A percentile compares a stretch with the other conserved stretches of the same genome.
Conservation (phyloP, 768 basidiomycete species). For the Tylopilus sp. region DNA sequence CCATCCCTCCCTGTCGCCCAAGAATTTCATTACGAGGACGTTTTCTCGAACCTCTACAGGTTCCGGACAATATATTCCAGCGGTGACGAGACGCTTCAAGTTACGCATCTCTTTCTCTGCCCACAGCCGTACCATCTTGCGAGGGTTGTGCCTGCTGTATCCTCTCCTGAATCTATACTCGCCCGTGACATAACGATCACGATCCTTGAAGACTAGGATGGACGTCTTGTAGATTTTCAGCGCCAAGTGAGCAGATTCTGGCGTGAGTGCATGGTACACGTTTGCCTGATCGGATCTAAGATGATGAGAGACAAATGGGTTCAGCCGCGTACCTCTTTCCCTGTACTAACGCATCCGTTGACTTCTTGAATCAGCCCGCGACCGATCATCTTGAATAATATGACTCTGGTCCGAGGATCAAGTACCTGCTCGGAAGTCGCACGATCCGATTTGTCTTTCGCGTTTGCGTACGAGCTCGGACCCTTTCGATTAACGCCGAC, state of each 20-base stretch:
- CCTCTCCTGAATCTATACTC: conserved; percentile 94
- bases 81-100: conserved; percentile 76
- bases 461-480: conserved; percentile 79
- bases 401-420: conserved; percentile 91
- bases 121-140: conserved; percentile 99
- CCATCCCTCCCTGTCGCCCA: conserved; percentile 83
- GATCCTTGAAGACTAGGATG: conserved; percentile 94
- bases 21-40: conserved; percentile 92
- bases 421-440: conserved; percentile 97
- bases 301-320: not conserved
- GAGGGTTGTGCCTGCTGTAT: conserved; percentile 84
- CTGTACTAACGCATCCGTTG: conserved; percentile 95
- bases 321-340: conserved; percentile 75
- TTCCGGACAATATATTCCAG: conserved; percentile 83
- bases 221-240: conserved; percentile 99
- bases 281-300: conserved; percentile 66
- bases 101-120: conserved; percentile 99
- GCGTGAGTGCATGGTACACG: conserved; percentile 85
- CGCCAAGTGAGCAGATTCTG: conserved; percentile 62
- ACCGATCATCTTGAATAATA: conserved; percentile 95
- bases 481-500: conserved; percentile 91
- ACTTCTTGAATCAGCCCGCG: conserved; percentile 84
- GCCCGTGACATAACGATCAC: conserved; percentile 95
- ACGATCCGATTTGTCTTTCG: conserved; percentile 95
- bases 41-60: conserved; percentile 95